A percentile compares a stretch with the other conserved stretches of the same genome.
These are phyloP conservation scores for Neurospora terricola DNA, from an alignment of 495 filamentous ascomycete genomes.

Conservation along the genomic window DNA sequence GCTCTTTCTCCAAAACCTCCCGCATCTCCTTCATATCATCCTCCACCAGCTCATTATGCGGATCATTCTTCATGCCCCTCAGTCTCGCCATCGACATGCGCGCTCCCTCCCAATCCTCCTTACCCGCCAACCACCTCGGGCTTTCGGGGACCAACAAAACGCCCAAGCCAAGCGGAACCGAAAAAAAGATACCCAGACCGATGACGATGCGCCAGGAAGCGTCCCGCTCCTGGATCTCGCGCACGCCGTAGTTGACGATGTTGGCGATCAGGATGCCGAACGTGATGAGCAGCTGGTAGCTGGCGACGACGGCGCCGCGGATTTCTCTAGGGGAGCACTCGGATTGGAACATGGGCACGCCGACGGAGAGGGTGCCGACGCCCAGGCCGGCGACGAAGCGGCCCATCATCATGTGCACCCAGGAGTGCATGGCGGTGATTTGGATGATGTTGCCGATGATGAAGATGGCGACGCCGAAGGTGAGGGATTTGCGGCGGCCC, in stretches of 20 bases:
- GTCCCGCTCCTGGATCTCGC: conserved; percentile 34
- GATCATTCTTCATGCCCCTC: conserved; percentile 47
- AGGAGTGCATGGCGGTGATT: conserved; percentile 35
- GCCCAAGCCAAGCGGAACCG: conserved; percentile 51
- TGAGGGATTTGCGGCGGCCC: conserved; percentile 29
- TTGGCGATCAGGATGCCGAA: conserved; percentile 67
- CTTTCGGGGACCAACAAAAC: conserved; percentile 54
- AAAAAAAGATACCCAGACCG: conserved; percentile 59
- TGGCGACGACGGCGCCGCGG: conserved; percentile 47
- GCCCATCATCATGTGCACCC: conserved; percentile 41
- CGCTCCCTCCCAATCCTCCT: conserved; percentile 46
- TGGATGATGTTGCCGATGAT: conserved; percentile 46
- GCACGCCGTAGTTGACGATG: conserved; percentile 51
- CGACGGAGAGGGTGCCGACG: conserved; percentile 53
- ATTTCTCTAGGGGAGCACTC: conserved; percentile 47
- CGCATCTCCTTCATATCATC: conserved; percentile 61
- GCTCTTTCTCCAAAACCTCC: conserved; percentile 49
- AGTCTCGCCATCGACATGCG: conserved; percentile 51
- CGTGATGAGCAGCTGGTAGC: conserved; percentile 73
- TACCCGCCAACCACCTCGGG: conserved; percentile 48
- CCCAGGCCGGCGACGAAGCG: conserved; percentile 53
- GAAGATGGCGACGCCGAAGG: conserved; percentile 27
- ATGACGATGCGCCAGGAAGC: conserved; percentile 62
- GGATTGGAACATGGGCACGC: conserved; percentile 54
- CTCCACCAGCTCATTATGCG: conserved; percentile 48